Evolutionary conservation across 371 early-diverging fungal species (phyloP).

Genomic region (Gilbertella persicaria): DNA sequence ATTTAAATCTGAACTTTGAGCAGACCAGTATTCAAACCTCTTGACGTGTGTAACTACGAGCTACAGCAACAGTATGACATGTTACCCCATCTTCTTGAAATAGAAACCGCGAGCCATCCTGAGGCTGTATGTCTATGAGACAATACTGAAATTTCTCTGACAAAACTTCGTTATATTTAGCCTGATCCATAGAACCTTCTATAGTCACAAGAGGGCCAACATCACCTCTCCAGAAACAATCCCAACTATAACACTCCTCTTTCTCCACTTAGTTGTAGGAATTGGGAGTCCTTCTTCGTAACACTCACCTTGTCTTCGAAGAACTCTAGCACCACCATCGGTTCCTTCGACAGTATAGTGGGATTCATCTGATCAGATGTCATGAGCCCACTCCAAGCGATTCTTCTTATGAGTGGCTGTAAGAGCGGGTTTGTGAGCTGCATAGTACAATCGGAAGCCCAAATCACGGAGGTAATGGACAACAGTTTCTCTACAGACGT

Average conservation of each 20-base stretch:
- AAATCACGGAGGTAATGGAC: too few relatives aligned
- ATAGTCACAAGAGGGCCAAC: slow-evolving; percentile 1
- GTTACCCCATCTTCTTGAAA: slow-evolving; percentile 4
- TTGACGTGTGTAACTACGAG: neutral
- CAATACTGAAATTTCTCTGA: neutral
- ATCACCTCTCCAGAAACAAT: neutral
- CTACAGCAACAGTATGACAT: neutral
- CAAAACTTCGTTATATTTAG: neutral
- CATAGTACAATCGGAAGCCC: too few relatives aligned
- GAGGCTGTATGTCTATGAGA: neutral
- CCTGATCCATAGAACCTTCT: slow-evolving; percentile 1
- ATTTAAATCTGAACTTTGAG: slow-evolving; percentile 3
- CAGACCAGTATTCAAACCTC: neutral
- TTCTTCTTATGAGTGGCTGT: too few relatives aligned
- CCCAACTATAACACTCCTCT: slow-evolving; percentile 2
- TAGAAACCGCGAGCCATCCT: neutral
- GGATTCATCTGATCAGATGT: too few relatives aligned
- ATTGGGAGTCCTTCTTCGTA: too few relatives aligned
- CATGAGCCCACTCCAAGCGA: too few relatives aligned
- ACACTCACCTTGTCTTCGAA: too few relatives aligned
- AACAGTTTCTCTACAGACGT: too few relatives aligned
- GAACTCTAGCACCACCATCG: too few relatives aligned
- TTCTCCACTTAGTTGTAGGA: slow-evolving; percentile 1
- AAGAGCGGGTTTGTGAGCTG: too few relatives aligned
- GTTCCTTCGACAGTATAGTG: too few relatives aligned